Percentiles rank a stretch among this genome's conserved stretches.
These are phyloP conservation scores for Blepharisma stoltei DNA, from an alignment of 73 alveolate genomes.

Conservation along the genomic window DNA sequence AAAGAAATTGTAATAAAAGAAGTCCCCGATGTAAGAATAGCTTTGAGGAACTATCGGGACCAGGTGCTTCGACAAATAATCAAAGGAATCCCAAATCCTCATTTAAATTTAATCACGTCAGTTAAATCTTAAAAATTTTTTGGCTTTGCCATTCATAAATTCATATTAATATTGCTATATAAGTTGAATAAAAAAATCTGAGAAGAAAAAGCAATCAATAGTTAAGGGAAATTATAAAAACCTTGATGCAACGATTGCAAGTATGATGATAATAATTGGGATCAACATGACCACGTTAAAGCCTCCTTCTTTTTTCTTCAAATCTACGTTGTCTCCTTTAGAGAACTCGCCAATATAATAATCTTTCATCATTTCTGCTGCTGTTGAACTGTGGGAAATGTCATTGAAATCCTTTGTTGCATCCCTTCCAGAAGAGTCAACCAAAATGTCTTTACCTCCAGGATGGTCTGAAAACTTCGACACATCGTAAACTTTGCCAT, in stretches of 20 bases:
- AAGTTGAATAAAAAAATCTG: too few relatives aligned
- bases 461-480: constrained; percentile 3
- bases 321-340: too few relatives aligned
- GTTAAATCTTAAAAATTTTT: too few relatives aligned
- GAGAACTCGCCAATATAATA: neutral
- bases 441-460: neutral
- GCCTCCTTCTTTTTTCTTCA: too few relatives aligned
- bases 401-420: constrained; percentile 14
- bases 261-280: too few relatives aligned
- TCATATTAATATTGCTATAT: too few relatives aligned
- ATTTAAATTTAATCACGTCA: constrained; percentile 7
- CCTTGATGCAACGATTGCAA: too few relatives aligned
- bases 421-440: neutral
- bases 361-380: neutral
- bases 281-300: too few relatives aligned
- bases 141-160: too few relatives aligned
- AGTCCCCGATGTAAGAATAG: constrained; percentile 45
- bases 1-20: constrained; percentile 36
- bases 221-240: too few relatives aligned
- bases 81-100: constrained; percentile 29
- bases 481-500: constrained; percentile 1
- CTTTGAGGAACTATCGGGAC: constrained; percentile 48
- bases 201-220: too few relatives aligned
- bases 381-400: neutral
- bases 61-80: constrained; percentile 45